Base-by-base conservation (phyloP, 257 asterid species). In the Cinchona pubescens region DNA sequence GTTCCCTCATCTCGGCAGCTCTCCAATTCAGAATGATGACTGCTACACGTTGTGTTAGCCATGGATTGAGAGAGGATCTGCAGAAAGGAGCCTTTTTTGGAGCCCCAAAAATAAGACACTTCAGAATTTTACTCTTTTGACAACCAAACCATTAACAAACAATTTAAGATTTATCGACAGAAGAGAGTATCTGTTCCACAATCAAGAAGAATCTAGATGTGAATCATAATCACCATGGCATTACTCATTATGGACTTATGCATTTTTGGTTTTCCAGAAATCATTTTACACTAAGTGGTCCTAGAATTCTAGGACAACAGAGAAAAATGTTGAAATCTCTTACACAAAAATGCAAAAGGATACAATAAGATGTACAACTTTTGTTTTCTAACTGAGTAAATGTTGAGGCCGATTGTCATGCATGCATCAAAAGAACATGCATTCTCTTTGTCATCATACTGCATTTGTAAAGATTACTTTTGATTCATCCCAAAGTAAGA, bases 1-100 rank as follows among this genome's bases (percentile, higher is more conserved):
- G 65, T 46, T 7, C 88, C 60, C 79, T 83, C 87, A 15, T 89
- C 90, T n/a, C 88, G 96, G 81, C 99, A 92, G 71, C 85, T 79
- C 14, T 80, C 89, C 15, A 61, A 10, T 8, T 84, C 93, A 27
- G 75, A 86, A 23, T 63, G 74, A 29, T 63, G 75, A 68, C 73
- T 21, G 1, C 77, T 73, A 64, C 99, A 95, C 13, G 79, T 46
- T 53, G n/a, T 15, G 73, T 77, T 91, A 15, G 98, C 85, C 86
- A 92, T 73, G 76, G 97, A 89, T 68, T 71, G 78, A 23, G 88
- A 79, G 21, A 92, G 73, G 40, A 79, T 86, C 86, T 88, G 90
- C 80, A 81, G 61, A 58, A 88, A 76, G 3, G 90, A 87, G 80
- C 77, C 97, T 94, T 69, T 79, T 70, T 69, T 9, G 78, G 73